Conservation (phyloP, 257 asterid species). For the Mitragyna speciosa region DNA sequence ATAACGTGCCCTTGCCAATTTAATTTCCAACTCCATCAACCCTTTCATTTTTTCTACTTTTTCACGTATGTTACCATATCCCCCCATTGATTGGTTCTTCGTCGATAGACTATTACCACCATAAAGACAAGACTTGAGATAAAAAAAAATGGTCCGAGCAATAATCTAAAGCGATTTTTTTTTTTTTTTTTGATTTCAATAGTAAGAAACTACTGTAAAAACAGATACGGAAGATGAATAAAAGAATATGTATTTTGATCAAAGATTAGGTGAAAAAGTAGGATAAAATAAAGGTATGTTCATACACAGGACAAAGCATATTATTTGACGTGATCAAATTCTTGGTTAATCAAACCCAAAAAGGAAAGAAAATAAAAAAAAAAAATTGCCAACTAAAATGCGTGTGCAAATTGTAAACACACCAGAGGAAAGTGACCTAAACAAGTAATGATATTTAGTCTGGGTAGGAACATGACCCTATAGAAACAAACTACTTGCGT, state of each 20-base stretch:
- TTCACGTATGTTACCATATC: not conserved
- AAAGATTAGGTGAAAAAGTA: not conserved
- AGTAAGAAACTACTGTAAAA: not conserved
- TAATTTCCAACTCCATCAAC: not conserved
- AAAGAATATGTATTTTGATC: not conserved
- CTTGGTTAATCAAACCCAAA: not conserved
- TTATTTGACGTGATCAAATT: not conserved
- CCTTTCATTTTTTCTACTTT: not conserved
- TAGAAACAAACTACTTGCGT: not conserved
- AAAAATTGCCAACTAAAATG: conserved; percentile 4
- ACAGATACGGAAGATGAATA: not conserved
- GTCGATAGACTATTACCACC: too few species aligned
- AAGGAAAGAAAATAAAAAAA: too few species aligned
- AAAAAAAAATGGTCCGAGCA: not conserved
- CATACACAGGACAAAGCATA: not conserved
- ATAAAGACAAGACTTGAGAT: not conserved
- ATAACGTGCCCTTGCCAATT: conserved; percentile 6
- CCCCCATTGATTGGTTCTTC: not conserved
- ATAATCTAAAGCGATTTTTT: not conserved
- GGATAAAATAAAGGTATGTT: not conserved
- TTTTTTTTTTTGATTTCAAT: not conserved
- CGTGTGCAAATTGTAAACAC: conserved; percentile 1
- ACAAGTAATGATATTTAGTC: not conserved
- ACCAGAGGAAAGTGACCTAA: conserved; percentile 7
- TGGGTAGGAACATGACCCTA: not conserved